phyloP scores from a whole-genome alignment of 805 yeast genomes.

The Priceomyces melissophilus region DNA sequence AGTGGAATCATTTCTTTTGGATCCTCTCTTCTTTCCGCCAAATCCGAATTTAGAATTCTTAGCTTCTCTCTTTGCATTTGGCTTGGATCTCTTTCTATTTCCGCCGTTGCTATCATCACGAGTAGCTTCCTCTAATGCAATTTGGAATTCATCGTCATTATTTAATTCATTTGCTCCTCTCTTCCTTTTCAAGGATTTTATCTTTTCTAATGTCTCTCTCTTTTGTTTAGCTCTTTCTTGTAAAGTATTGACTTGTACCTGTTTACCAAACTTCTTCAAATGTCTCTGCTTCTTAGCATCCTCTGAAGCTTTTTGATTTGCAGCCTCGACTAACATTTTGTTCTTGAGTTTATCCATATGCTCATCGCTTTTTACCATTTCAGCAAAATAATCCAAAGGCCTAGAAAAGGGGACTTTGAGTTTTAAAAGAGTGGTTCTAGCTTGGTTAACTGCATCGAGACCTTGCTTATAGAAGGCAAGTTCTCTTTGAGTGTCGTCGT shows the following conservation, averaged over 20 bases:
- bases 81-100: constrained; percentile 46
- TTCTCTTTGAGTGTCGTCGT: constrained; percentile 95
- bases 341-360: constrained; percentile 93
- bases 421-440: constrained; percentile 60
- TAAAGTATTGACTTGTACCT: constrained; percentile 89
- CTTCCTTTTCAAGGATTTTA: constrained; percentile 87
- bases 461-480: constrained; percentile 94
- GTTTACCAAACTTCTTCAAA: constrained; percentile 95
- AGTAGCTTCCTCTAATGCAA: constrained; percentile 91
- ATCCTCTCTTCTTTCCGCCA: constrained; percentile 76
- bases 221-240: constrained; percentile 93
- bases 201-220: constrained; percentile 83
- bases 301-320: constrained; percentile 84
- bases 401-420: constrained; percentile 84
- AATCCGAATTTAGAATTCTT: constrained; percentile 71
- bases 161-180: constrained; percentile 72
- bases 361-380: constrained; percentile 96
- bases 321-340: constrained; percentile 74
- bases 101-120: constrained; percentile 45
- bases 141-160: constrained; percentile 72
- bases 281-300: constrained; percentile 94
- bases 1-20: constrained; percentile 67
- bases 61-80: constrained; percentile 63
- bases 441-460: constrained; percentile 73
- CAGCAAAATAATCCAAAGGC: constrained; percentile 96